phyloP scores from a whole-genome alignment of 2,329 filamentous ascomycete species.

The Chaetomiaceae sp. region DNA sequence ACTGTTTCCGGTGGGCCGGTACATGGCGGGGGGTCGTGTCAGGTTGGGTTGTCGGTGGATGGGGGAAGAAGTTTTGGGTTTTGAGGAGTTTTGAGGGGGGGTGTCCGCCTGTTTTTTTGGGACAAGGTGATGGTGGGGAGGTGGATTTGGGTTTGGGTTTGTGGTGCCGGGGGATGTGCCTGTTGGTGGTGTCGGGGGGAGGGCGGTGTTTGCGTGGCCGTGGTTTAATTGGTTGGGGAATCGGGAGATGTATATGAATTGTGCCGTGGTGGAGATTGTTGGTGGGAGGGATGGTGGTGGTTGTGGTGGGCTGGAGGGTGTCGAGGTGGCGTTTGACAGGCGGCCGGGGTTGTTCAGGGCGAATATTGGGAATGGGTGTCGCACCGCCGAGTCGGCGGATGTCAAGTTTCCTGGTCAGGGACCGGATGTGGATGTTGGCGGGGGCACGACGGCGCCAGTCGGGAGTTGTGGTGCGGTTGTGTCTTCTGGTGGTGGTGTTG shows the following conservation, averaged over 20 bases:
- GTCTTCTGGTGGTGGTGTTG: background rate
- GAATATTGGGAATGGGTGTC: conserved; percentile 58
- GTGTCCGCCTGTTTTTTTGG: conserved; percentile 45
- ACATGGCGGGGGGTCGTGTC: conserved; percentile 70
- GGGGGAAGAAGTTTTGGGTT: conserved; percentile 64
- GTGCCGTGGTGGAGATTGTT: conserved; percentile 60
- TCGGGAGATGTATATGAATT: conserved; percentile 84
- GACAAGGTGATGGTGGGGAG: conserved; percentile 18
- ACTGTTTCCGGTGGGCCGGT: conserved; percentile 56
- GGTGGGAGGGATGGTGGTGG: conserved; percentile 25
- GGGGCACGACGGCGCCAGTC: conserved; percentile 12
- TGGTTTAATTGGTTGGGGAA: conserved; percentile 75
- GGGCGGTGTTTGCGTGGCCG: conserved; percentile 69
- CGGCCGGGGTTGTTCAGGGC: conserved; percentile 66
- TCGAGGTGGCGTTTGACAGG: conserved; percentile 40
- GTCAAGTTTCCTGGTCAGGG: conserved; percentile 60
- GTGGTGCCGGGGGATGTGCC: conserved; percentile 60
- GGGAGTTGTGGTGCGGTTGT: conserved; percentile 28
- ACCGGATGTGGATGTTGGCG: conserved; percentile 12
- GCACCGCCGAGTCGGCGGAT: conserved; percentile 49
- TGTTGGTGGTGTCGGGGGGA: conserved; percentile 35
- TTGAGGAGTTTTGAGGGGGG: conserved; percentile 51
- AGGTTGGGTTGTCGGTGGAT: conserved; percentile 72
- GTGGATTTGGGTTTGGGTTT: conserved; percentile 54
- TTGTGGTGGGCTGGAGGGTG: background rate